Percentiles rank a stretch among this genome's conserved stretches.
These are phyloP conservation scores for Arachnomyces sp. DNA, from an alignment of 2,329 filamentous ascomycete genomes.

Conservation along the genomic window DNA sequence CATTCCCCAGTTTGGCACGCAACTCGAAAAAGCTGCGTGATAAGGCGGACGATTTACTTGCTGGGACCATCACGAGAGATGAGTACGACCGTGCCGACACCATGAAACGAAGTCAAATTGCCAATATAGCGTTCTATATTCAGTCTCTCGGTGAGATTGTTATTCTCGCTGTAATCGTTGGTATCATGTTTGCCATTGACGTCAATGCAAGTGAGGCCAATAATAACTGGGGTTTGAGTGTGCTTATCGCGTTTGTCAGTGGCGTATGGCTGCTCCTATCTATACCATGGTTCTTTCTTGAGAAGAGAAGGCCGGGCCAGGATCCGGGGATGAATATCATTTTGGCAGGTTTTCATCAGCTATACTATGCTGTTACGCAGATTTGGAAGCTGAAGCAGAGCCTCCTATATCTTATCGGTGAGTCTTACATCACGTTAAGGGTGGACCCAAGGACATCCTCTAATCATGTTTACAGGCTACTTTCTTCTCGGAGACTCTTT, in stretches of 20 bases:
- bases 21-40: constrained; percentile 45
- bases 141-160: constrained; percentile 55
- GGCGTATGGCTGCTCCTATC: constrained; percentile 57
- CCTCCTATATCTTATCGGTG: constrained; percentile 55
- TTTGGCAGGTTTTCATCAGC: constrained; percentile 54
- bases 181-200: constrained; percentile 52
- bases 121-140: constrained; percentile 56
- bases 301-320: constrained; percentile 56
- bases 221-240: constrained; percentile 59
- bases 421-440: constrained; percentile 4
- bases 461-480: constrained; percentile 36
- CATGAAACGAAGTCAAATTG: constrained; percentile 55
- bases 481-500: constrained; percentile 62
- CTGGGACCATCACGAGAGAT: constrained; percentile 46
- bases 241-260: constrained; percentile 57
- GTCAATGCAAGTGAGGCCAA: constrained; percentile 51
- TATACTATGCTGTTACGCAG: constrained; percentile 49
- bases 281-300: constrained; percentile 58
- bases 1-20: constrained; percentile 50
- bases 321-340: constrained; percentile 41
- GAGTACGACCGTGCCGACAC: constrained; percentile 55
- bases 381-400: constrained; percentile 60
- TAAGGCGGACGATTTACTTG: constrained; percentile 42
- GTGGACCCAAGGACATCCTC: not conserved
- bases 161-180: constrained; percentile 57